Percentiles rank a stretch among this genome's conserved stretches.
These are phyloP conservation scores for Sisymbrium irio DNA, from an alignment of 345 rosid species.

Conservation along the genomic window DNA sequence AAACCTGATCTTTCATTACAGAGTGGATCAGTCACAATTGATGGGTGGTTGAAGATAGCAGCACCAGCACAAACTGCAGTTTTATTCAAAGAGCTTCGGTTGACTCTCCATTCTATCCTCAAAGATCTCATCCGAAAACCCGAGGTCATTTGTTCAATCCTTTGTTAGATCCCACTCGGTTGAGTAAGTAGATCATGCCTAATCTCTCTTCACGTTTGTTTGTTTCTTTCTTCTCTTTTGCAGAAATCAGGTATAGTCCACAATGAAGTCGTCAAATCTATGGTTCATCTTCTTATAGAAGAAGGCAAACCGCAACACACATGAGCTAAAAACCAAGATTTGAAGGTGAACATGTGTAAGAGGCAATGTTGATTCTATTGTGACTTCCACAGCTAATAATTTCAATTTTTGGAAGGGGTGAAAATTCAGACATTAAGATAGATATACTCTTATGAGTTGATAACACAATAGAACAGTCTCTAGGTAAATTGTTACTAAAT, in stretches of 20 bases:
- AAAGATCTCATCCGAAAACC: constrained; percentile 73
- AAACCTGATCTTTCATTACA: constrained; percentile 25
- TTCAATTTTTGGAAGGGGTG: no score
- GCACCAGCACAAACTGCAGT: constrained; percentile 97
- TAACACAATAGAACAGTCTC: no score
- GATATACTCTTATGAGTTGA: no score
- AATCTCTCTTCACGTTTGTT: background rate
- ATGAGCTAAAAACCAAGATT: constrained; percentile 5
- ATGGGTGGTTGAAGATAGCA: constrained; percentile 83
- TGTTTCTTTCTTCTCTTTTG: background rate
- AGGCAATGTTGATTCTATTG: no score
- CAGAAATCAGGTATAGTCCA: constrained; percentile 61
- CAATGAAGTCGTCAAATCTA: constrained; percentile 73
- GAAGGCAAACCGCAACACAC: constrained; percentile 53
- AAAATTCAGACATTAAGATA: no score
- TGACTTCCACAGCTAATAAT: no score
- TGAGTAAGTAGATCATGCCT: background rate
- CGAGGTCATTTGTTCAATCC: constrained; percentile 43
- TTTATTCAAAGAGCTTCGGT: constrained; percentile 77
- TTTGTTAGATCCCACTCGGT: background rate
- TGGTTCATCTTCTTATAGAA: constrained; percentile 65
- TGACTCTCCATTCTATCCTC: constrained; percentile 64
- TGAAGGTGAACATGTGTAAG: background rate
- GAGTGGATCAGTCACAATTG: constrained; percentile 65
- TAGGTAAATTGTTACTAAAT: no score